Base-by-base conservation (phyloP, 1,284 basidiomycete genomes). In the Serendipita sp. region DNA sequence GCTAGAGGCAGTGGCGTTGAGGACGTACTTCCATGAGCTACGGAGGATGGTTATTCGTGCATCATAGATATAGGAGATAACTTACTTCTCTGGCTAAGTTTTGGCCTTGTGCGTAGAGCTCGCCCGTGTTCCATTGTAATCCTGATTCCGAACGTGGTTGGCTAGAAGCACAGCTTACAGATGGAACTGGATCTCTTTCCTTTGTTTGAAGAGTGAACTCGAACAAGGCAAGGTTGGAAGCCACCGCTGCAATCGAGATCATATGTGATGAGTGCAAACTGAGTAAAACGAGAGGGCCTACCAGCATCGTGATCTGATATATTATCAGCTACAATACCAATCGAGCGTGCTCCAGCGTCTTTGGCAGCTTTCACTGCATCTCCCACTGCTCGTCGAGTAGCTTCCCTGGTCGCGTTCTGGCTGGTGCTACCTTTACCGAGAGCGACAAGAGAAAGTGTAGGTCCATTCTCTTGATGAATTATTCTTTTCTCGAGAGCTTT, bases 1-100 rank as follows among this genome's bases (percentile, higher is more conserved):
- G 44, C 53, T 62, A 30, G 34, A 32, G 60, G 5, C 38, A 35
- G 61, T 22, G 60, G 38, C 12, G 35, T 43, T 12, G 10, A 3
- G 17, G 30, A 50, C 30, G 22, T 2, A 61, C 32, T 65, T 13
- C 65, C 35, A 42, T 35, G 15, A 64, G 8, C 53, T 58, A 58
- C 17, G 32, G 53, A 22, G 22, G 22, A 22, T 22, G 22, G 22
- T 22, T 22, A 22, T 22, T 22, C 22, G 22, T 22, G 22, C 22
- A 22, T 22, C 22, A 22, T 22, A 22, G 22, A 22, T 22, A 22
- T 22, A 22, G 22, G 22, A 1, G 15, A 35, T 29, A 3, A 67
- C 78, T 55, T 70, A 82, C 85, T 61, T 90, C 91, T 55, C 90
- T 79, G 12, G 91, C 88, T 68, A 91, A 75, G 72, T 94, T 94